Percentiles rank a stretch among this genome's conserved stretches.
Conservation (phyloP, 805 yeast genomes). For the Lipomyces orientalis region DNA sequence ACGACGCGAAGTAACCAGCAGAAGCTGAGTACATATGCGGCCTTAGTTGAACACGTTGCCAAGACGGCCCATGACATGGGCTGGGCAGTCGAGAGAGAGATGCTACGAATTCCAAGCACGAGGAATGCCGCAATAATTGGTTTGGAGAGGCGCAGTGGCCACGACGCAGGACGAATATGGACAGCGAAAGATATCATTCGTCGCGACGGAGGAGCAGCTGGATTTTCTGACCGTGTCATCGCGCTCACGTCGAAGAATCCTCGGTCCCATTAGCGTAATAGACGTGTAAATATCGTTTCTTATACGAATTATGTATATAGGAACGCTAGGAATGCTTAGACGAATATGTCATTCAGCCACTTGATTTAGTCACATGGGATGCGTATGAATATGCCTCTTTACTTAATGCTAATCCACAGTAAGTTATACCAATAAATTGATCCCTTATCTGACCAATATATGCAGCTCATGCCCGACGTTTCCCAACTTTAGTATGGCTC, state of each 20-base stretch:
- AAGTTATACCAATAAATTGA: not conserved
- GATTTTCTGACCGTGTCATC: conserved; percentile 86
- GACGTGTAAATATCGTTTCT: conserved; percentile 4
- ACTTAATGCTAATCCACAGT: not conserved
- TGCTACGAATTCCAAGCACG: conserved; percentile 91
- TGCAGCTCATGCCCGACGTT: not conserved
- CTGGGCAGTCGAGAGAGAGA: conserved; percentile 84
- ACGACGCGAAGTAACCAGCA: conserved; percentile 11
- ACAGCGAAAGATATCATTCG: conserved; percentile 64
- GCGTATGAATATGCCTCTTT: not conserved
- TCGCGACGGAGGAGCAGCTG: conserved; percentile 86
- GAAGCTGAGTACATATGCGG: conserved; percentile 66
- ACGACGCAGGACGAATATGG: conserved; percentile 35
- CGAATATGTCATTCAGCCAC: not conserved
- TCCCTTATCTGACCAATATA: not conserved
- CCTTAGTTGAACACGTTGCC: conserved; percentile 84
- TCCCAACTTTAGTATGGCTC: too few species aligned
- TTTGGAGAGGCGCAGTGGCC: conserved; percentile 48
- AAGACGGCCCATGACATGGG: conserved; percentile 70
- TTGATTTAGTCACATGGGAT: not conserved
- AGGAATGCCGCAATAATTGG: conserved; percentile 91
- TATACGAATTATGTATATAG: not conserved
- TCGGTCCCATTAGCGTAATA: conserved; percentile 60
- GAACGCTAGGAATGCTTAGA: not conserved
- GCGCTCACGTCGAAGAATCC: conserved; percentile 72